Percentiles rank a stretch among this genome's conserved stretches.
phyloP scores from a whole-genome alignment of 2,329 filamentous ascomycete genomes.

The Claviceps paspali region DNA sequence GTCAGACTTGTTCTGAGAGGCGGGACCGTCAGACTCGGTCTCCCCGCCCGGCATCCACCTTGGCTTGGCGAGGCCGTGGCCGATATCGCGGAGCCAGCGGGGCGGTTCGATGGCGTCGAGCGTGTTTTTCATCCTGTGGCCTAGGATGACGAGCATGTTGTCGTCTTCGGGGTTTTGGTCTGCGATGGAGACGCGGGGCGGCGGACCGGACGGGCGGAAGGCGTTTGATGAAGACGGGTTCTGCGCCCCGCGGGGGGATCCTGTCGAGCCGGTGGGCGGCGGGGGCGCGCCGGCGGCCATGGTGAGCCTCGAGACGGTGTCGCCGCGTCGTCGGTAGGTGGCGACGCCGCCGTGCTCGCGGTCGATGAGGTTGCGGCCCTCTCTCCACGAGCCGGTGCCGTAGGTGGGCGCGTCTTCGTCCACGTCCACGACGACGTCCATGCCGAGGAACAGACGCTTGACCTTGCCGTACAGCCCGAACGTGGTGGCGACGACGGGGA shows the following conservation, averaged over 20 bases:
- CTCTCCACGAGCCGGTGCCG: conserved; percentile 75
- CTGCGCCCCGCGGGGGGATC: too few relatives aligned
- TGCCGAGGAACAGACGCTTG: conserved; percentile 64
- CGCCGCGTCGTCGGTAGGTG: conserved; percentile 32
- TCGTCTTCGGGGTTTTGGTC: conserved; percentile 52
- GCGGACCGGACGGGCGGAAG: conserved; percentile 1
- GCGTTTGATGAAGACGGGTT: too few relatives aligned
- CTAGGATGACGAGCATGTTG: conserved; percentile 70
- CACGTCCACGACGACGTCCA: conserved; percentile 50
- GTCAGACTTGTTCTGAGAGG: conserved; percentile 21
- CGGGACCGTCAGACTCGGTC: conserved; percentile 22
- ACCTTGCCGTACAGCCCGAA: conserved; percentile 83
- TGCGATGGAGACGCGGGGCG: conserved; percentile 6
- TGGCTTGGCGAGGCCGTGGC: conserved; percentile 55
- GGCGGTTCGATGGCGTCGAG: conserved; percentile 72
- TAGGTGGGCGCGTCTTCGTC: conserved; percentile 44
- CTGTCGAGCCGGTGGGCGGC: conserved; percentile 13
- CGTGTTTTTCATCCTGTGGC: conserved; percentile 80
- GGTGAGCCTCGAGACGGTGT: conserved; percentile 21
- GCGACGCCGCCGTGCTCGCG: conserved; percentile 59
- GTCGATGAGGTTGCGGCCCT: conserved; percentile 81
- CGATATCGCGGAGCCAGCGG: conserved; percentile 63
- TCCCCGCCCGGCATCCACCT: conserved; percentile 69
- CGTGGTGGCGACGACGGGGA: conserved; percentile 71
- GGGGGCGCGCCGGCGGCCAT: conserved; percentile 12